Evolutionary conservation across 257 asterid species (phyloP).

Genomic region (Dorcoceras hygrometricum): DNA sequence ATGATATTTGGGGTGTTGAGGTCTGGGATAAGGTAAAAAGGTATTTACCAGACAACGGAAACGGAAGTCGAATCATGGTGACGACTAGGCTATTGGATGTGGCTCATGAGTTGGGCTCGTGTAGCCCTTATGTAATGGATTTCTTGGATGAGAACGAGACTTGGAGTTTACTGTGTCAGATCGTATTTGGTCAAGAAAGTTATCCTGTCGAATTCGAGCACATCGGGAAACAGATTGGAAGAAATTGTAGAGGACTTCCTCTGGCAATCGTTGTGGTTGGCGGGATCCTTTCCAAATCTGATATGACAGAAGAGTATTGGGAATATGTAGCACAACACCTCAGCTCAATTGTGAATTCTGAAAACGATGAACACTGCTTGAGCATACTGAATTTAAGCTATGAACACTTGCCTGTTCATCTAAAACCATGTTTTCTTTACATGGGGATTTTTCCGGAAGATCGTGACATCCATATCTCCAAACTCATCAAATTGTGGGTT

Average conservation of each 20-base stretch:
- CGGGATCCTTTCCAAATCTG: neutral
- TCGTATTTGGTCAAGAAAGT: neutral
- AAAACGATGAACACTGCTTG: neutral
- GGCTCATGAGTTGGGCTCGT: neutral
- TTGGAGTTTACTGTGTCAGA: neutral
- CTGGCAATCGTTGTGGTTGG: slow-evolving; percentile 6
- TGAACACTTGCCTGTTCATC: neutral
- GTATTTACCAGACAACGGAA: neutral
- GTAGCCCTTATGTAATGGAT: neutral
- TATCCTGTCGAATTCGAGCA: neutral
- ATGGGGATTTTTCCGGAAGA: neutral
- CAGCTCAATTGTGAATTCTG: neutral
- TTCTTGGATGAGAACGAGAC: neutral
- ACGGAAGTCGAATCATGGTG: slow-evolving; percentile 1
- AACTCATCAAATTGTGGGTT: slow-evolving; percentile 9
- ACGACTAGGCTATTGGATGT: neutral
- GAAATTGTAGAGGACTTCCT: neutral
- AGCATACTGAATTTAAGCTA: neutral
- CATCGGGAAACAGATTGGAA: neutral
- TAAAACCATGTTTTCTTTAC: slow-evolving; percentile 4
- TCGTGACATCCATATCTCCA: neutral
- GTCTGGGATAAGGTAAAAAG: neutral
- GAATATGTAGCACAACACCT: neutral
- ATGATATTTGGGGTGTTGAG: neutral
- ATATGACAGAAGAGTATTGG: neutral